phyloP scores from a whole-genome alignment of 1,139 yeast genomes.

The Saccharomycopsis crataegensis region DNA sequence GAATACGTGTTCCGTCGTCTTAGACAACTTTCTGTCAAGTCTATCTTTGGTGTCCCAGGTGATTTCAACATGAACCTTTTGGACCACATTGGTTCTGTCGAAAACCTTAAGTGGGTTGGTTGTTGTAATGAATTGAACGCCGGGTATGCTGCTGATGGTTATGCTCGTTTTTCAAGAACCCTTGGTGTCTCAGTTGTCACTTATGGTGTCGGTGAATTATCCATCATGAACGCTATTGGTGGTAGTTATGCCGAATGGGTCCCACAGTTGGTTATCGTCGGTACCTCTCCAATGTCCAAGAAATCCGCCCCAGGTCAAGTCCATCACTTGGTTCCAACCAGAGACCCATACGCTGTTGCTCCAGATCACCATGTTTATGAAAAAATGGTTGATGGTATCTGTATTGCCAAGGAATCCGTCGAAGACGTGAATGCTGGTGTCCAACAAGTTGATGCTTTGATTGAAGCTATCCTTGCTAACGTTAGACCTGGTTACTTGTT shows the following conservation, averaged over 20 bases:
- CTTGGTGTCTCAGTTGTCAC: slow-evolving; percentile 36
- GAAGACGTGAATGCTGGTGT: slow-evolving; percentile 35
- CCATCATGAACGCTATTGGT: slow-evolving; percentile 77
- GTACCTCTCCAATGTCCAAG: slow-evolving; percentile 48
- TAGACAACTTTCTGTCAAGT: slow-evolving; percentile 50
- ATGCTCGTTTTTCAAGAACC: slow-evolving; percentile 43
- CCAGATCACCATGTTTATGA: slow-evolving; percentile 62
- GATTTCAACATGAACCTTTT: slow-evolving; percentile 66
- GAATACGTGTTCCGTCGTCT: slow-evolving; percentile 51
- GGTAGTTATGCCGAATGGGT: slow-evolving; percentile 67
- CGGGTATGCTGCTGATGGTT: slow-evolving; percentile 77
- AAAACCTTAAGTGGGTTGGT: slow-evolving; percentile 51
- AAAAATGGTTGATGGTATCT: slow-evolving; percentile 49
- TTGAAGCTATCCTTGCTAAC: slow-evolving; percentile 40
- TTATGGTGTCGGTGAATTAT: slow-evolving; percentile 82
- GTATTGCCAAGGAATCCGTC: slow-evolving; percentile 49
- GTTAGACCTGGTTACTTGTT: slow-evolving; percentile 68
- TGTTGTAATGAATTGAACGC: slow-evolving; percentile 58
- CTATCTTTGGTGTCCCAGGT: slow-evolving; percentile 76
- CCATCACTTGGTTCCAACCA: slow-evolving; percentile 66
- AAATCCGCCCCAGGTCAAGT: slow-evolving; percentile 25
- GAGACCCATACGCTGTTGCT: slow-evolving; percentile 35
- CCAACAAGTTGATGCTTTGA: slow-evolving; percentile 52
- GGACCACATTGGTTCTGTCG: slow-evolving; percentile 57
- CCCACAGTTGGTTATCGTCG: slow-evolving; percentile 32